Evolutionary conservation across 495 filamentous ascomycete species (phyloP).

Genomic region (Aspergillus diversus): DNA sequence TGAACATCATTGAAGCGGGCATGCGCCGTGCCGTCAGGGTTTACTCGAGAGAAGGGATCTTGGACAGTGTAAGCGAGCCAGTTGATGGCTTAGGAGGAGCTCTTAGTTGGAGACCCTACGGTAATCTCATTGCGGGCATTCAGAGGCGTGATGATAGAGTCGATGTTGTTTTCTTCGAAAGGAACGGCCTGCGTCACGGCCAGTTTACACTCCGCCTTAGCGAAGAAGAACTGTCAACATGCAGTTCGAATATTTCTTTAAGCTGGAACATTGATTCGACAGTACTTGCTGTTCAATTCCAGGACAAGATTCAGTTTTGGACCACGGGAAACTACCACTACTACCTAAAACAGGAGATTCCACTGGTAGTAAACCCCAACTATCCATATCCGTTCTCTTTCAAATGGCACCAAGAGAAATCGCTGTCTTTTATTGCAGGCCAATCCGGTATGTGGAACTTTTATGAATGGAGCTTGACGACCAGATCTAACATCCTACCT

Average conservation of each 20-base stretch:
- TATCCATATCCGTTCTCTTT: conserved; percentile 41
- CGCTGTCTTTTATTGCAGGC: conserved; percentile 64
- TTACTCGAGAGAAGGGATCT: conserved; percentile 83
- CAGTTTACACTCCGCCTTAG: conserved; percentile 78
- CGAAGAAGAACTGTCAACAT: conserved; percentile 57
- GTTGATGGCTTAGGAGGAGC: conserved; percentile 86
- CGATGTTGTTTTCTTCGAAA: conserved; percentile 95
- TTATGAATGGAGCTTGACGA: background rate
- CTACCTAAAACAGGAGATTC: conserved; percentile 94
- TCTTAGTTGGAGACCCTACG: conserved; percentile 88
- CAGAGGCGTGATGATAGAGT: conserved; percentile 68
- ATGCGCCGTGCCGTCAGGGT: conserved; percentile 79
- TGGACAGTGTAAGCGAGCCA: conserved; percentile 92
- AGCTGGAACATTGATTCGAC: conserved; percentile 92
- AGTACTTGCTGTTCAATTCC: conserved; percentile 79
- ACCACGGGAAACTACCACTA: conserved; percentile 97
- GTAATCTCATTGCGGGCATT: conserved; percentile 85
- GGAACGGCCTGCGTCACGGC: conserved; percentile 92
- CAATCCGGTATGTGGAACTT: conserved; percentile 38
- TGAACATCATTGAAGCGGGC: conserved; percentile 72
- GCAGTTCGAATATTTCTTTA: conserved; percentile 62
- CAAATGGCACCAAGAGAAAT: conserved; percentile 84
- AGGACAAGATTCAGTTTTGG: conserved; percentile 87
- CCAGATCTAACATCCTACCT: conserved; percentile 18
- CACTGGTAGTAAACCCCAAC: conserved; percentile 35